Evolutionary conservation across 768 basidiomycete species (phyloP).

Genomic region (Pleurotus salmoneostramineus): DNA sequence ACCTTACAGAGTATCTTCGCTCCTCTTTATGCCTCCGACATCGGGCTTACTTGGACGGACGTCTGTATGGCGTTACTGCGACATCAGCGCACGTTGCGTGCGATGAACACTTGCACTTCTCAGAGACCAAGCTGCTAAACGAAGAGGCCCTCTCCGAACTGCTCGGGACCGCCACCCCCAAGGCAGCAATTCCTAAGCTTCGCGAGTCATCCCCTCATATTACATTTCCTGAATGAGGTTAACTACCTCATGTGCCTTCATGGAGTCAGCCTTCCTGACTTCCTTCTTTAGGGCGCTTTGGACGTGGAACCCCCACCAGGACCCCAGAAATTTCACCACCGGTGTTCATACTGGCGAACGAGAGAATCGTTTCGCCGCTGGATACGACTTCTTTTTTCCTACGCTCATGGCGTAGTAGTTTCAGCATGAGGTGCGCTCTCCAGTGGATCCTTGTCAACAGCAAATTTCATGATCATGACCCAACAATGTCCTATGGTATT

Average conservation of each 20-base stretch:
- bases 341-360: background rate
- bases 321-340: background rate
- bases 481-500: background rate
- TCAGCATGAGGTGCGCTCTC: background rate
- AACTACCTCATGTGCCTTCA: background rate
- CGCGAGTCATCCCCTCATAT: background rate
- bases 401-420: background rate
- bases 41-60: too few species aligned
- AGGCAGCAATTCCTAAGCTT: background rate
- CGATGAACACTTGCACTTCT: background rate
- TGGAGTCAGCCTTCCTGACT: background rate
- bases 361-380: background rate
- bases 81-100: too few species aligned
- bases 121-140: background rate
- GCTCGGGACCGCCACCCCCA: background rate
- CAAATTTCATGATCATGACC: too few species aligned
- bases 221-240: background rate
- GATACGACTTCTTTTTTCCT: background rate
- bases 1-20: too few species aligned
- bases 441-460: too few species aligned
- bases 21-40: too few species aligned
- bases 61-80: too few species aligned
- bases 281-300: background rate
- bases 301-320: background rate
- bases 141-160: background rate